A percentile compares a stretch with the other conserved stretches of the same genome.
Evolutionary conservation across 2,329 filamentous ascomycete species (phyloP).

Genomic region (Colletotrichum truncatum): DNA sequence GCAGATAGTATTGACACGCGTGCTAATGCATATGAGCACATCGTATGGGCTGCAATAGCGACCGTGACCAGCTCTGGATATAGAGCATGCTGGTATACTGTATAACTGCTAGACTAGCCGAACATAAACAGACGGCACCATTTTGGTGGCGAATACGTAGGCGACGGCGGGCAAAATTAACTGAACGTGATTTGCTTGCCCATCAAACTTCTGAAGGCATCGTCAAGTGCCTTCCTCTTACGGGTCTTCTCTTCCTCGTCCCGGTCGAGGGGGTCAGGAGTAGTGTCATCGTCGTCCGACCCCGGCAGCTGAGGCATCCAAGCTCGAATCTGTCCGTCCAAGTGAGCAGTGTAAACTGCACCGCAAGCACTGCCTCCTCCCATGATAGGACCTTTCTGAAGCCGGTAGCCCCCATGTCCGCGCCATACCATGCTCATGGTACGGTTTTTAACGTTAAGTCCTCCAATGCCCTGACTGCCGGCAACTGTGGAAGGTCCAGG

Average conservation of each 20-base stretch:
- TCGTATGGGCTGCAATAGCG: too few species aligned
- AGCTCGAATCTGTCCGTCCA: constrained; percentile 82
- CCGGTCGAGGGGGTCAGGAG: constrained; percentile 45
- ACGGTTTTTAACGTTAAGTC: constrained; percentile 70
- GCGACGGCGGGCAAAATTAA: neutral
- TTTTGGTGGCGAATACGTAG: too few species aligned
- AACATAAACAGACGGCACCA: too few species aligned
- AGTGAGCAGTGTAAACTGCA: constrained; percentile 80
- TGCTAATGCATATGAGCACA: neutral
- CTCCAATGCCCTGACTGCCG: constrained; percentile 53
- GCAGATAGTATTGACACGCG: neutral
- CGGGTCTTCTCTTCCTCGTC: constrained; percentile 59
- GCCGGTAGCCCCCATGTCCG: constrained; percentile 66
- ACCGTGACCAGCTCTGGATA: too few species aligned
- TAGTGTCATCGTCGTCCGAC: constrained; percentile 58
- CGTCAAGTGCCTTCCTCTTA: constrained; percentile 82
- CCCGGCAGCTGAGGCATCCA: constrained; percentile 74
- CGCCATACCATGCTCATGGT: constrained; percentile 83
- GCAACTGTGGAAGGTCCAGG: constrained; percentile 64
- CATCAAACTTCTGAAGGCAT: constrained; percentile 82
- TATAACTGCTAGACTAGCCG: too few species aligned
- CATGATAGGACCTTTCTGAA: constrained; percentile 67
- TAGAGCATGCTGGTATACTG: too few species aligned
- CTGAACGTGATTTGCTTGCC: constrained; percentile 74
- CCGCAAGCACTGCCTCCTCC: constrained; percentile 62